Evolutionary conservation across 2,329 filamentous ascomycete species (phyloP).

Genomic region (Epicoccum sorghinum): DNA sequence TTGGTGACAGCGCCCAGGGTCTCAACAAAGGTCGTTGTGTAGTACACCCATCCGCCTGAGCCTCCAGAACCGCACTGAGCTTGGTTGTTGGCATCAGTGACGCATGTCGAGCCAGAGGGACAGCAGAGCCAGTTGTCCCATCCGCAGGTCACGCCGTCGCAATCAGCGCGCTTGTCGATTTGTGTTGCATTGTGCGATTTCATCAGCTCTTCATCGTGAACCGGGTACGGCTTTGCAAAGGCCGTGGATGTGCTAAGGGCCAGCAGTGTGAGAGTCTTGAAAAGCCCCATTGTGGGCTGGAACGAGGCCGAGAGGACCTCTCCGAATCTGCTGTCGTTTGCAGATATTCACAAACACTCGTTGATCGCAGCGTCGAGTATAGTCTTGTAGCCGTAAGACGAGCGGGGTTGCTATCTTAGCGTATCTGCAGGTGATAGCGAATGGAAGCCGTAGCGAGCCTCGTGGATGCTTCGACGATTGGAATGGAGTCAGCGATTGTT

Average conservation of each 20-base stretch:
- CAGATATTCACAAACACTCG: neutral
- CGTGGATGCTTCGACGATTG: constrained; percentile 12
- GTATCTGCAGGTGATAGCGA: constrained; percentile 18
- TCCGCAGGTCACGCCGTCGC: constrained; percentile 37
- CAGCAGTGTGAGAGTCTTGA: constrained; percentile 69
- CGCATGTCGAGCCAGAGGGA: constrained; percentile 35
- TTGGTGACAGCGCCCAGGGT: constrained; percentile 58
- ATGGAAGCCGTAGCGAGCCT: constrained; percentile 12
- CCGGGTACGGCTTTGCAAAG: constrained; percentile 49
- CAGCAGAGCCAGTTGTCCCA: constrained; percentile 47
- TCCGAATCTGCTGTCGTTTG: neutral
- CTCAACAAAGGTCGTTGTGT: constrained; percentile 63
- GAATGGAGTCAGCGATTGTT: constrained; percentile 19
- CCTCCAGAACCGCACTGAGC: constrained; percentile 42
- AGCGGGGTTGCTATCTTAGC: constrained; percentile 20
- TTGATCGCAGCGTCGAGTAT: constrained; percentile 3
- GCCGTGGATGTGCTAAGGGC: constrained; percentile 57
- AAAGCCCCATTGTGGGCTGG: constrained; percentile 33
- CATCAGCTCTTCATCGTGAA: constrained; percentile 33
- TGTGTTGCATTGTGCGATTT: constrained; percentile 40
- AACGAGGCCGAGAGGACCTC: neutral
- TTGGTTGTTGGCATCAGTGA: constrained; percentile 42
- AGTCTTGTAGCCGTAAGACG: constrained; percentile 4
- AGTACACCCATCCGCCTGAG: constrained; percentile 58
- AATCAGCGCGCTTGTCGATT: constrained; percentile 28